Evolutionary conservation across 768 basidiomycete species (phyloP).

Genomic region (Rhodotorula graminis): DNA sequence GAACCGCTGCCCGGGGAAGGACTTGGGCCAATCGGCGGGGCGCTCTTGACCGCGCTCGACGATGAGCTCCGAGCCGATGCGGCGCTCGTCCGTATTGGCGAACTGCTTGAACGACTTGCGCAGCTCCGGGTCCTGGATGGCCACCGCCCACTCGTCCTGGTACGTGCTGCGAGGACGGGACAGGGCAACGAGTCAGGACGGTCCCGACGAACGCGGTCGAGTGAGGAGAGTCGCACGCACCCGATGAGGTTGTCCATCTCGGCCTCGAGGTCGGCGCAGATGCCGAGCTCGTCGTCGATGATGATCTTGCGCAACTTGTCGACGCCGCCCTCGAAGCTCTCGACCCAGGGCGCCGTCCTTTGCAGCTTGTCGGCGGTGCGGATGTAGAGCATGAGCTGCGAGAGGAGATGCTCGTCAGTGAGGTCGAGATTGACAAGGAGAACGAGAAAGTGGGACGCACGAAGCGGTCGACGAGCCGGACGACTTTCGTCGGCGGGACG

Average conservation of each 20-base stretch:
- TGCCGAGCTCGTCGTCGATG: constrained; percentile 66
- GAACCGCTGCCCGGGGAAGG: constrained; percentile 54
- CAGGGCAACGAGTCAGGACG: too few species aligned
- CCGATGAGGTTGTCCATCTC: constrained; percentile 64
- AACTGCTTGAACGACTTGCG: constrained; percentile 61
- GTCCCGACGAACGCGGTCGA: too few species aligned
- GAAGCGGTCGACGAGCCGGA: constrained; percentile 63
- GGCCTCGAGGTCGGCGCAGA: constrained; percentile 63
- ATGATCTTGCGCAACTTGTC: constrained; percentile 64
- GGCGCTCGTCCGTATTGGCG: constrained; percentile 59
- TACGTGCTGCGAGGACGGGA: neutral
- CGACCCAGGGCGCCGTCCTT: constrained; percentile 70
- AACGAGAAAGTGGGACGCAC: constrained; percentile 47
- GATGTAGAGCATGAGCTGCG: constrained; percentile 55
- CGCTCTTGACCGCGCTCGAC: constrained; percentile 60
- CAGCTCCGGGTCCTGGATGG: constrained; percentile 55
- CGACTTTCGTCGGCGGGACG: constrained; percentile 62
- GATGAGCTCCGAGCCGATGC: constrained; percentile 54
- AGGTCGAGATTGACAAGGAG: constrained; percentile 43
- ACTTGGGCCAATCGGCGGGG: constrained; percentile 66
- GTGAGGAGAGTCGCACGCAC: neutral
- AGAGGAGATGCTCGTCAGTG: neutral
- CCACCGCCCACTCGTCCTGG: constrained; percentile 64
- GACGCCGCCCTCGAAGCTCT: constrained; percentile 64
- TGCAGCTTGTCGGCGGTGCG: constrained; percentile 66